Base-by-base conservation (phyloP, 1,139 yeast genomes). In the Blastobotrys buckinghamii region DNA sequence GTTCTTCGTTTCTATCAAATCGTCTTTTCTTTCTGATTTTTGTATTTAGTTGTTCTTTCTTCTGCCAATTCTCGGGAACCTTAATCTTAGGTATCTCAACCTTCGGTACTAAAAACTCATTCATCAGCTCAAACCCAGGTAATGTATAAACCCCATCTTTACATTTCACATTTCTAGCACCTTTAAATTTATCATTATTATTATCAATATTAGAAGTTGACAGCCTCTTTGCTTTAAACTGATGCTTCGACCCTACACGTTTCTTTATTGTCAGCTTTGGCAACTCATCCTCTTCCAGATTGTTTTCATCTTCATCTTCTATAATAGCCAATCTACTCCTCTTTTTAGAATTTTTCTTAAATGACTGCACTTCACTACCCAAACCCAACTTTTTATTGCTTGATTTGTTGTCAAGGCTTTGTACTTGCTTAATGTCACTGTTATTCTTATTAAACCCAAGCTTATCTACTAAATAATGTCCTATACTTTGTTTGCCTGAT, bases 391-490 rank as follows among this genome's bases (percentile, higher is more conserved):
- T 37, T 7, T 41, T 47, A 26, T 10, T 26, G n/a, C n/a, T n/a
- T n/a, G n/a, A n/a, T n/a, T n/a, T n/a, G n/a, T n/a, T n/a, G n/a
- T n/a, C n/a, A n/a, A n/a, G n/a, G n/a, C n/a, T n/a, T n/a, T n/a
- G n/a, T n/a, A n/a, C n/a, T n/a, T n/a, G n/a, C n/a, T n/a, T n/a
- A n/a, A n/a, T n/a, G n/a, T n/a, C 22, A 22, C 20, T 19, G 64
- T 13, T 24, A 10, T n/a, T 6, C 15, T 22, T 22, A 5, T 5
- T 6, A 15, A 65, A 62, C 4, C 66, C 66, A 59, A 61, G 54
- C 8, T 35, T 33, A 16, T 40, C 46, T 46, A 61, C 50, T 8
- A 60, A 50, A 33, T 45, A 47, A 37, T 53, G 52, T 13, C 63
- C 60, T 16, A 47, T 47, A 13, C 45, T 48, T n/a, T 47, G 32